These are phyloP conservation scores for Arthrobotrys entomopaga DNA, from an alignment of 2,329 filamentous ascomycete genomes.

Conservation along the genomic window DNA sequence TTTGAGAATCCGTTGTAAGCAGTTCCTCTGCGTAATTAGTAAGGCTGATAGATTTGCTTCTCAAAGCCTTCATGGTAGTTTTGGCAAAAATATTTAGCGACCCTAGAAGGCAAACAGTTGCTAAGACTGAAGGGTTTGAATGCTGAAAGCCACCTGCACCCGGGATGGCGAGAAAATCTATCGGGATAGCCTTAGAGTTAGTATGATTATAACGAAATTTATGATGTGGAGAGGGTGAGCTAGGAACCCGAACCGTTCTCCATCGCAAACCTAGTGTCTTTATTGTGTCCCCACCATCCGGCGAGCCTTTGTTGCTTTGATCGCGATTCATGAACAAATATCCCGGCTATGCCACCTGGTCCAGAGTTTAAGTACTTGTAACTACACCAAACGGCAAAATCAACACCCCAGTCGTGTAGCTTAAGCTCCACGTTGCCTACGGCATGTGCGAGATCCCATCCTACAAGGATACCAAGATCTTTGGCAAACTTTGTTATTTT, in stretches of 20 bases:
- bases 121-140: conserved; percentile 83
- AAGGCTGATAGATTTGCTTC: conserved; percentile 76
- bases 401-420: conserved; percentile 88
- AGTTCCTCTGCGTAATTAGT: conserved; percentile 81
- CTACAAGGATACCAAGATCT: conserved; percentile 75
- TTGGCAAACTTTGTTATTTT: conserved; percentile 82
- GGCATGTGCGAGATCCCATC: conserved; percentile 90
- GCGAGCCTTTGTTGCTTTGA: conserved; percentile 71
- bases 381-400: conserved; percentile 89
- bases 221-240: background rate
- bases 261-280: conserved; percentile 82
- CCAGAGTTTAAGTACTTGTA: conserved; percentile 95
- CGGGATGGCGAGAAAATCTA: conserved; percentile 70
- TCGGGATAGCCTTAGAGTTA: background rate
- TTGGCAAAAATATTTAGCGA: conserved; percentile 78
- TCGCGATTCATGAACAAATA: conserved; percentile 82
- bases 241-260: conserved; percentile 68
- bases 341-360: conserved; percentile 80
- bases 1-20: conserved; percentile 54
- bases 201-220: too few species aligned
- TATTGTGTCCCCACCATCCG: conserved; percentile 90
- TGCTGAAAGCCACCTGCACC: conserved; percentile 85
- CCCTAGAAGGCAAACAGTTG: conserved; percentile 78
- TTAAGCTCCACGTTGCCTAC: conserved; percentile 82
- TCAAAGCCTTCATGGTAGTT: conserved; percentile 75